Evolutionary conservation across 495 filamentous ascomycete species (phyloP), one percentile per base, ranked within the genome.

Genomic region (Aspergillus diversus): DNA sequence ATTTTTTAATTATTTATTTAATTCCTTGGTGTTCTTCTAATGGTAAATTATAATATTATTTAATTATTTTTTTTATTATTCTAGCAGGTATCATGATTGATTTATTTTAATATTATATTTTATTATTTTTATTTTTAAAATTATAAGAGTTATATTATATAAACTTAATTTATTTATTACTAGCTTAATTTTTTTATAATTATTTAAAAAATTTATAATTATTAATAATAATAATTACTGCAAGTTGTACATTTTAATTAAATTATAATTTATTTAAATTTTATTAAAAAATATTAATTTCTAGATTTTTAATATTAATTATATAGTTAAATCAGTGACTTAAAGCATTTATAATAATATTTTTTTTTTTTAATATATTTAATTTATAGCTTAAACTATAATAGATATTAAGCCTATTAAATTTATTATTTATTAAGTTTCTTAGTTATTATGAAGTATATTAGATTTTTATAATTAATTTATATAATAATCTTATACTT

Each of bases 41-140:
- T 33, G 5, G 3, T 32, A 5, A 1, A 5, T 27, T 54, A 5
- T 31, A 54, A 0, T 15, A 9, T 5, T 11, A 9, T 15, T 33
- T 31, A 54, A 54, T 13, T 54, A 31, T n/a, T 13, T 33, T 31
- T 21, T 43, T 43, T 5, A 37, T 17, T 56, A 56, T 39, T 37
- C 3, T 37, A 37, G n/a, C n/a, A 56, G 8, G 7, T 37, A 56
- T 56, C 16, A 56, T 16, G 2, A 35, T 35, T 13, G 7, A 35
- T 37, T 1, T 56, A 56, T 39, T 37, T 37, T 39, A 37, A 37
- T 56, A 56, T 13, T 56, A 56, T 56, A 50, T 50, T 50, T 17
- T 21, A 27, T 56, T 56, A 39, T 56, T 37, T 7, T 37, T 37
- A 21, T 3, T 56, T n/a, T 5, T 56, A 56, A 16, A 56, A 15